Evolutionary conservation across 2,329 filamentous ascomycete species (phyloP).

Genomic region (Trichophyton schoenleinii): DNA sequence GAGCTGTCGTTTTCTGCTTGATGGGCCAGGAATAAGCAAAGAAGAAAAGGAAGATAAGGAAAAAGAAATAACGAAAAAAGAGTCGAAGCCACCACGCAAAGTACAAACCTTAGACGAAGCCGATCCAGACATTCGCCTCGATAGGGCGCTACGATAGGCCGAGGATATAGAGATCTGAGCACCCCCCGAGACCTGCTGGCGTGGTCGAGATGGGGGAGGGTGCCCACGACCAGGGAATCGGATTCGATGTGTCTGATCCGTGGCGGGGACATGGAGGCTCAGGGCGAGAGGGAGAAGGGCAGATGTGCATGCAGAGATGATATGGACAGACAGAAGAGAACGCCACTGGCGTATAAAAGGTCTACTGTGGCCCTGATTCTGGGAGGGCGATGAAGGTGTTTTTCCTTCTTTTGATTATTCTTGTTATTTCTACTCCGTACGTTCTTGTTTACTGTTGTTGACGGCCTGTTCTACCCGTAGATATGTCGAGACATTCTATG

Average conservation of each 20-base stretch:
- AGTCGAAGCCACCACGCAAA: not conserved
- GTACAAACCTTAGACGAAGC: not conserved
- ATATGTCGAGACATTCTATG: too few species aligned
- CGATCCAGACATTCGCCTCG: not conserved
- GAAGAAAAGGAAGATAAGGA: not conserved
- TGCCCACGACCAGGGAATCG: not conserved
- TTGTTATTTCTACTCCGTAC: not conserved
- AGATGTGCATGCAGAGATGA: too few species aligned
- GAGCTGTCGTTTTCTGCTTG: too few species aligned
- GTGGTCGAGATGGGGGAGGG: too few species aligned
- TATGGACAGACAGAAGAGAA: not conserved
- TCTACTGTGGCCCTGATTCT: not conserved
- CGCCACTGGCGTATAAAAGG: not conserved
- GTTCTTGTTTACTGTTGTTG: not conserved
- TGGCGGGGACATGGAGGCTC: not conserved
- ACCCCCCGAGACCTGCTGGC: not conserved
- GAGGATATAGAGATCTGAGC: not conserved
- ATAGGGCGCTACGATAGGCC: not conserved
- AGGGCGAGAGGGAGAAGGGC: not conserved
- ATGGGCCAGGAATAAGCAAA: not conserved
- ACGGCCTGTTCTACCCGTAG: not conserved
- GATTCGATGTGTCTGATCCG: not conserved
- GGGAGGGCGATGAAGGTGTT: too few species aligned
- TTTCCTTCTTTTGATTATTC: not conserved
- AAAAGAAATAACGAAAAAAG: not conserved